Percentiles rank a stretch among this genome's conserved stretches.
phyloP scores from a whole-genome alignment of 176 grass and related monocot species.

The Alloteropsis semialata region DNA sequence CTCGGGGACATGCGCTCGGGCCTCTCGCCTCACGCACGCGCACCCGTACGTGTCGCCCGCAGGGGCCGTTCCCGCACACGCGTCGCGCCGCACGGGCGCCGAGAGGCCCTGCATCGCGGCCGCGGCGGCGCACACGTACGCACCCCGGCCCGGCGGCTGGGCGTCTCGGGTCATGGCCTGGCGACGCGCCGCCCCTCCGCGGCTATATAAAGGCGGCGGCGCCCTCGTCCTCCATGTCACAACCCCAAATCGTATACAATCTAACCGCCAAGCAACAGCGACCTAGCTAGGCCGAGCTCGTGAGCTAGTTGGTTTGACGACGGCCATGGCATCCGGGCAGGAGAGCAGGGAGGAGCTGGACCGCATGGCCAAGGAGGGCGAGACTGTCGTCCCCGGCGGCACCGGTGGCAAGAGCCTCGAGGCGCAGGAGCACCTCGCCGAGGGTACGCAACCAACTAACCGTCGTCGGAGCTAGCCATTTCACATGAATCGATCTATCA shows the following conservation, averaged over 20 bases:
- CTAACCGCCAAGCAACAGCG: background rate
- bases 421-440: constrained; percentile 64
- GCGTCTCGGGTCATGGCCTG: background rate
- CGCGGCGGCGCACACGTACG: constrained; percentile 30
- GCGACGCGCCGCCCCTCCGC: background rate
- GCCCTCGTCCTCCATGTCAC: background rate
- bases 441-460: constrained; percentile 34
- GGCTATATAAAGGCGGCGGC: background rate
- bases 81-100: background rate
- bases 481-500: no score
- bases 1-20: background rate
- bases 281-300: background rate
- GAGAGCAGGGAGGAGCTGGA: constrained; percentile 55
- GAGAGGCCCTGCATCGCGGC: background rate
- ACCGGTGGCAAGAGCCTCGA: constrained; percentile 64
- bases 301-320: background rate
- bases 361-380: constrained; percentile 35
- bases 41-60: constrained; percentile 19
- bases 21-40: background rate
- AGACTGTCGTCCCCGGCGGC: constrained; percentile 68
- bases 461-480: background rate
- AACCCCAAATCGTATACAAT: background rate
- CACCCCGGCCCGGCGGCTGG: background rate
- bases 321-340: constrained; percentile 46
- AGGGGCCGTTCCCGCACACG: background rate